Base-by-base conservation (phyloP, 2,329 filamentous ascomycete genomes). In the Claviceps arundinis region DNA sequence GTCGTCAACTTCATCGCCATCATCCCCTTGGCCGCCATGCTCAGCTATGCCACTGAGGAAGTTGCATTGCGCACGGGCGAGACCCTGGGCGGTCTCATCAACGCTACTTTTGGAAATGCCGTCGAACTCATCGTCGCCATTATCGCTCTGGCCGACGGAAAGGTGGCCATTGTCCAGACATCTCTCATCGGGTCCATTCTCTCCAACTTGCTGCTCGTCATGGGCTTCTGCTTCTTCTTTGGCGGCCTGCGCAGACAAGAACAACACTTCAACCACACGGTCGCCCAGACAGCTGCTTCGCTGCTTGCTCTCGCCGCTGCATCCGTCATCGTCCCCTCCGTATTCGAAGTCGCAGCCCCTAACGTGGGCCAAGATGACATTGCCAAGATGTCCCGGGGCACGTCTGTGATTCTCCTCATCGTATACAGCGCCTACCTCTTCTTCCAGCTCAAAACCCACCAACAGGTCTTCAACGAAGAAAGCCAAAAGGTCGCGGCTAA, bases 1-100 rank as follows among this genome's bases (percentile, higher is more conserved):
- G 80, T 90, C 52, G 78, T 96, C 68, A 96, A 96, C 71, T 96
- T 96, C 62, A 78, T 96, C 57, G 91, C 90, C 55, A 95, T 96
- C 59, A 84, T 96, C 54, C 90, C 90, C 0, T 75, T 96, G 42
- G 91, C 91, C 2, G 87, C 85, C 14, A 83, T 95, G 73, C 74
- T 97, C 24, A 85, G 86, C 60, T 95, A 86, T 61, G 87, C 88
- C 0, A 96, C 91, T 0, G 91, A 97, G 66, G 89, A 95, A 66
- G 84, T 96, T 57, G 87, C 90, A 3, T 69, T 90, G 51, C 77
- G 83, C 53, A 85, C 83, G 0, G 89, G 90, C 48, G 89, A 96
- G 66, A 90, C 87, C 0, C 71, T 95, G 2, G 91, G 91, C 56
- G 91, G 90, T 52, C 72, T 97, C 38, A 75, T 96, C 52, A 96